These are phyloP conservation scores for Candolleomyces efflorescens DNA, from an alignment of 768 basidiomycete species.

Conservation along the genomic window DNA sequence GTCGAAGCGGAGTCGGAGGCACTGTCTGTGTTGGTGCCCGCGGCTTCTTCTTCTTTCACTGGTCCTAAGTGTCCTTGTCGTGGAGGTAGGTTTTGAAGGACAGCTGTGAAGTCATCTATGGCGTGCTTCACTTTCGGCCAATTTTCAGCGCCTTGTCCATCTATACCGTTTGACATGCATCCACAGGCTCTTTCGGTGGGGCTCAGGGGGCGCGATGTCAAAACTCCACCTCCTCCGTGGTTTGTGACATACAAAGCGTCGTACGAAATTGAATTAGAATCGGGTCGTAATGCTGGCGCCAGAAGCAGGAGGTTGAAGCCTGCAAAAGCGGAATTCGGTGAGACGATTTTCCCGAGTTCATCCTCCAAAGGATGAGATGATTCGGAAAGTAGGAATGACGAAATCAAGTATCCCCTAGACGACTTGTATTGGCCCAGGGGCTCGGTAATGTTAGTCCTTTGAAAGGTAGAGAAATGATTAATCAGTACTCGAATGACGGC, in stretches of 20 bases:
- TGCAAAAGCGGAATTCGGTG: conserved; percentile 53
- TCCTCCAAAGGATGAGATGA: conserved; percentile 43
- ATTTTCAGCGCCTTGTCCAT: conserved; percentile 50
- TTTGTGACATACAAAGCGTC: conserved; percentile 64
- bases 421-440: conserved; percentile 40
- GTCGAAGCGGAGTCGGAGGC: neutral
- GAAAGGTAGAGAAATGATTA: conserved; percentile 12
- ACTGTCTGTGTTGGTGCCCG: neutral
- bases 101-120: conserved; percentile 36
- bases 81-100: conserved; percentile 35
- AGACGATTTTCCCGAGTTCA: conserved; percentile 42
- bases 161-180: conserved; percentile 74
- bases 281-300: conserved; percentile 32
- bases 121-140: conserved; percentile 79
- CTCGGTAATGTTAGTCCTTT: conserved; percentile 86
- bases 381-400: conserved; percentile 61
- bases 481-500: neutral
- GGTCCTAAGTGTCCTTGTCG: conserved; percentile 3
- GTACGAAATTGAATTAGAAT: conserved; percentile 33
- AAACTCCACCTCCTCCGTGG: conserved; percentile 58
- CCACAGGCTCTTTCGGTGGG: conserved; percentile 45
- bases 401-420: conserved; percentile 67
- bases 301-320: conserved; percentile 82
- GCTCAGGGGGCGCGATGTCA: conserved; percentile 52
- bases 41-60: neutral